phyloP scores from a whole-genome alignment of 306 rosid genomes.

The Trifolium fragiferum region DNA sequence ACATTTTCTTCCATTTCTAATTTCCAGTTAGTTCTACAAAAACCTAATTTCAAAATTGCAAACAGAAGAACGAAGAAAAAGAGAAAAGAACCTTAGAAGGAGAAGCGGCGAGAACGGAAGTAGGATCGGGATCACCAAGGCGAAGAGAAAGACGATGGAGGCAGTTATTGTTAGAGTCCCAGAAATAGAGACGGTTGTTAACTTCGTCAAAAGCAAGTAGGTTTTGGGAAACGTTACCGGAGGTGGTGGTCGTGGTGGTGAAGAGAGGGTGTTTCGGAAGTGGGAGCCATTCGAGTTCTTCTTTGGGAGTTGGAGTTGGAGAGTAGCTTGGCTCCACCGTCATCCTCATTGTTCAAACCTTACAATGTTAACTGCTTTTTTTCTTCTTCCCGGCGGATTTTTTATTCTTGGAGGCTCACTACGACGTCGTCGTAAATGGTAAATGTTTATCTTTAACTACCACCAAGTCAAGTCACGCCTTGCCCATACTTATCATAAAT shows the following conservation, averaged over 20 bases:
- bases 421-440: too few relatives aligned
- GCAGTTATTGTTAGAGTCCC: slow-evolving; percentile 62
- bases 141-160: slow-evolving; percentile 81
- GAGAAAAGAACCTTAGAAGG: slow-evolving; percentile 69
- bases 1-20: not conserved
- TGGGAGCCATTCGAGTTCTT: slow-evolving; percentile 80
- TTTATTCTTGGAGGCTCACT: not conserved
- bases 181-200: slow-evolving; percentile 83
- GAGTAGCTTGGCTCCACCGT: slow-evolving; percentile 45
- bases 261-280: slow-evolving; percentile 77
- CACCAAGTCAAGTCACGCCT: too few relatives aligned
- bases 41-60: slow-evolving; percentile 25
- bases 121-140: slow-evolving; percentile 85
- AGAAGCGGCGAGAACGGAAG: slow-evolving; percentile 76
- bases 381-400: slow-evolving; percentile 34
- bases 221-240: slow-evolving; percentile 45
- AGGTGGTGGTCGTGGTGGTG: slow-evolving; percentile 37
- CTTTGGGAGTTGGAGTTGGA: slow-evolving; percentile 58
- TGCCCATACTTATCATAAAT: too few relatives aligned
- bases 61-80: not conserved
- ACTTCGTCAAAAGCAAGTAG: slow-evolving; percentile 84
- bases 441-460: too few relatives aligned
- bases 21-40: not conserved
- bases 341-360: slow-evolving; percentile 53
- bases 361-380: not conserved